These are phyloP conservation scores for Xylaria sp. DNA, from an alignment of 2,329 filamentous ascomycete species.

Conservation along the genomic window DNA sequence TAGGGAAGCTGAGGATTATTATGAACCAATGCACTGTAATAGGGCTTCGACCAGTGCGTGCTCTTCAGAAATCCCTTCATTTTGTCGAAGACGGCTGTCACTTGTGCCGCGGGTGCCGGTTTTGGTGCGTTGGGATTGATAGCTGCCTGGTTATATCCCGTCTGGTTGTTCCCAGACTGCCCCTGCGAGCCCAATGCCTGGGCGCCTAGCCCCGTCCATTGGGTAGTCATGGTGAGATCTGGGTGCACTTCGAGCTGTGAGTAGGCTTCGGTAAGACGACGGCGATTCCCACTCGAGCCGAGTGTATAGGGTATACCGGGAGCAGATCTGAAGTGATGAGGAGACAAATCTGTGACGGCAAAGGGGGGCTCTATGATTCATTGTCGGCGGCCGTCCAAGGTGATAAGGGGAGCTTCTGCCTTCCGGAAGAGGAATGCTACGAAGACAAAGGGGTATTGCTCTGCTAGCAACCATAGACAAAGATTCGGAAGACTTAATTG, in stretches of 20 bases:
- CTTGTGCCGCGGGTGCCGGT: constrained; percentile 1
- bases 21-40: constrained; percentile 47
- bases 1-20: constrained; percentile 40
- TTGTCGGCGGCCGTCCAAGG: constrained; percentile 36
- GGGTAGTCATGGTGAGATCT: constrained; percentile 2
- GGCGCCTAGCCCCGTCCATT: neutral
- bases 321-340: constrained; percentile 4
- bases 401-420: constrained; percentile 23
- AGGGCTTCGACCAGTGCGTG: constrained; percentile 50
- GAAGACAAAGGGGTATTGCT: constrained; percentile 32
- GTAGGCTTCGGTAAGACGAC: constrained; percentile 1
- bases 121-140: constrained; percentile 15
- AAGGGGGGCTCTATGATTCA: constrained; percentile 22
- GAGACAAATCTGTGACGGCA: constrained; percentile 11
- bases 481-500: constrained; percentile 11
- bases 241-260: constrained; percentile 5
- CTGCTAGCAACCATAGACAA: constrained; percentile 4
- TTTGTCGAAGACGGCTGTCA: constrained; percentile 34
- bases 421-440: constrained; percentile 30
- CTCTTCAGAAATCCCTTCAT: constrained; percentile 46
- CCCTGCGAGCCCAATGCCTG: neutral
- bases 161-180: neutral
- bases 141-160: neutral
- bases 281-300: neutral
- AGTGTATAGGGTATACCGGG: neutral